phyloP scores from a whole-genome alignment of 495 filamentous ascomycete genomes.

The Penicillium cosmopolitanum region DNA sequence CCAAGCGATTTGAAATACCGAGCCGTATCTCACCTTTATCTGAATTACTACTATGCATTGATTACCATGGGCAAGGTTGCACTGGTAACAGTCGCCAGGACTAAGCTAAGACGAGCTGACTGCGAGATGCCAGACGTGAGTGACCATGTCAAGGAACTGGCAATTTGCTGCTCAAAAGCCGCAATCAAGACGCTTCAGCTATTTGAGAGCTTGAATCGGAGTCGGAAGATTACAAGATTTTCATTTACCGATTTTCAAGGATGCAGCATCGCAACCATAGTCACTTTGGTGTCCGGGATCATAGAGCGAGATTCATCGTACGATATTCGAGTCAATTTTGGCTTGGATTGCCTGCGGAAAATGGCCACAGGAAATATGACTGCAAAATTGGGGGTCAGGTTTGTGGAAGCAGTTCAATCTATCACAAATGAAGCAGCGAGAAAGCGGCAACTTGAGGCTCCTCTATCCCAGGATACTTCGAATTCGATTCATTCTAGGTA shows the following conservation, averaged over 20 bases:
- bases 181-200: slow-evolving; percentile 24
- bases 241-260: slow-evolving; percentile 39
- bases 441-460: background rate
- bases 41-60: slow-evolving; percentile 32
- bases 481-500: slow-evolving; percentile 10
- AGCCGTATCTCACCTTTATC: slow-evolving; percentile 28
- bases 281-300: slow-evolving; percentile 31
- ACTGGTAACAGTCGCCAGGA: slow-evolving; percentile 24
- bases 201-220: slow-evolving; percentile 21
- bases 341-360: slow-evolving; percentile 22
- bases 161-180: slow-evolving; percentile 23
- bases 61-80: slow-evolving; percentile 28
- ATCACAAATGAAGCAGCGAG: slow-evolving; percentile 30
- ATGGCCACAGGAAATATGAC: slow-evolving; percentile 32
- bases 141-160: slow-evolving; percentile 5
- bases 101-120: slow-evolving; percentile 1
- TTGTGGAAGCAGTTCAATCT: slow-evolving; percentile 29
- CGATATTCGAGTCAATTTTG: slow-evolving; percentile 22
- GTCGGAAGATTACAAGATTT: slow-evolving; percentile 25
- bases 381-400: slow-evolving; percentile 28
- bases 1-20: slow-evolving; percentile 23
- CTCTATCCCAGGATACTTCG: background rate
- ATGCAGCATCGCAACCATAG: slow-evolving; percentile 37
- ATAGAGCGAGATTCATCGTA: slow-evolving; percentile 29
- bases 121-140: background rate